Base-by-base conservation (phyloP, 805 yeast species). In the Kazachstania psychrophila region DNA sequence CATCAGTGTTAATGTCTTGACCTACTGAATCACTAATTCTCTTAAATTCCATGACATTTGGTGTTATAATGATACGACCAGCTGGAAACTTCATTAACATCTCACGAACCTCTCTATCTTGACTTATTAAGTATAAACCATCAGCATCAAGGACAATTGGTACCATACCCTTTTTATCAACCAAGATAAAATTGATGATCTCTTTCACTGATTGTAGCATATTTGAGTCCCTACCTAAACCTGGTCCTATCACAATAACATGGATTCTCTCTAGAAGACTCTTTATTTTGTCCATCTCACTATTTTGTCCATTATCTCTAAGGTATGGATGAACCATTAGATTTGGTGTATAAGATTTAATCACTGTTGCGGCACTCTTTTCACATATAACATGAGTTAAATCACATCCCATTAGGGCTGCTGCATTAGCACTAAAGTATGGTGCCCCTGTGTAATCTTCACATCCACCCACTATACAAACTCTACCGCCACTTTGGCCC, bases 401-500 rank as follows among this genome's bases (percentile, higher is more conserved):
- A 55, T 89, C 98, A 36, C 87, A 79, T 1, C 98, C 98, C 34
- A 80, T 69, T 25, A 81, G 61, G 2, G 94, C 83, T 1, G 94
- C 75, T 1, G 95, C 82, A 55, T 82, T 80, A 5, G 94, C 82
- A 24, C 94, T 72, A 57, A 92, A 92, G 59, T 69, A 92, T 2
- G 97, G 97, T 0, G 98, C 98, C 0, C 98, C 98, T 0, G 96
- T 88, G 56, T 87, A 89, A 56, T 89, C 96, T 56, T 83, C 88
- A 57, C 92, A 79, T 1, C 98, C 98, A 16, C 98, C 98, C 43
- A 89, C 72, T 1, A 89, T 84, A 9, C 79, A 85, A 2, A 89
- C 67, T 40, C 85, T 70, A 4, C 97, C 97, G 5, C 97, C 97
- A 5, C 75, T 69, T 56, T 89, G 97, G 16, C 98, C 98, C 58